Evolutionary conservation across 2,329 filamentous ascomycete genomes (phyloP).

Genomic region (Colletotrichum chrysophilum): DNA sequence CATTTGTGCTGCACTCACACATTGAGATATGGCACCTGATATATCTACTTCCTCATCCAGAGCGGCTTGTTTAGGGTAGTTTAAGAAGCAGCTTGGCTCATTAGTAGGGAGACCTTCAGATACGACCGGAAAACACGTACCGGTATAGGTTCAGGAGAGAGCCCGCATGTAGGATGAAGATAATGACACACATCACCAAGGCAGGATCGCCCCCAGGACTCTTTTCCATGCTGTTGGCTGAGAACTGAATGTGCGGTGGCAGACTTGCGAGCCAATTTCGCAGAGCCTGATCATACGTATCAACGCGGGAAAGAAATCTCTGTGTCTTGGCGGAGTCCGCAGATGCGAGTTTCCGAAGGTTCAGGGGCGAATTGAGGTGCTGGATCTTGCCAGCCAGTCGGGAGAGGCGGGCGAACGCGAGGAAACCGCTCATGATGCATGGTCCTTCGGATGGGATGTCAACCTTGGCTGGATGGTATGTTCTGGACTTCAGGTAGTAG

Average conservation of each 20-base stretch:
- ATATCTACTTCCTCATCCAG: neutral
- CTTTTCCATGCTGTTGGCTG: constrained; percentile 22
- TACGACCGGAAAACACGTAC: neutral
- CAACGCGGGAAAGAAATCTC: constrained; percentile 2
- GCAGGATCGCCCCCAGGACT: neutral
- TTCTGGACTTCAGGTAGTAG: neutral
- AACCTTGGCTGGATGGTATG: neutral
- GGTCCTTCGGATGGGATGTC: neutral
- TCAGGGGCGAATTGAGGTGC: neutral
- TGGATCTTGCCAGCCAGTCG: neutral
- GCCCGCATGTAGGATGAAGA: neutral
- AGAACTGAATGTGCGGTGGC: constrained; percentile 30
- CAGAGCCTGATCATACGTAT: constrained; percentile 21
- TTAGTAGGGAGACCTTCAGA: neutral
- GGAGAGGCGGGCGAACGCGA: neutral
- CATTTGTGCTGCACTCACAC: neutral
- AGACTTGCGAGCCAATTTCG: constrained; percentile 25
- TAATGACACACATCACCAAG: neutral
- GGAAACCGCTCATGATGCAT: neutral
- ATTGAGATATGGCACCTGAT: neutral
- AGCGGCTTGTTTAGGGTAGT: neutral
- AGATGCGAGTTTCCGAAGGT: neutral
- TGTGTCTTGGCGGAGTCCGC: neutral
- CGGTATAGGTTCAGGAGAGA: neutral
- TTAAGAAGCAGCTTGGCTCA: neutral